phyloP scores from a whole-genome alignment of 352 stramenopile species.

The Phytophthora pinifolia region DNA sequence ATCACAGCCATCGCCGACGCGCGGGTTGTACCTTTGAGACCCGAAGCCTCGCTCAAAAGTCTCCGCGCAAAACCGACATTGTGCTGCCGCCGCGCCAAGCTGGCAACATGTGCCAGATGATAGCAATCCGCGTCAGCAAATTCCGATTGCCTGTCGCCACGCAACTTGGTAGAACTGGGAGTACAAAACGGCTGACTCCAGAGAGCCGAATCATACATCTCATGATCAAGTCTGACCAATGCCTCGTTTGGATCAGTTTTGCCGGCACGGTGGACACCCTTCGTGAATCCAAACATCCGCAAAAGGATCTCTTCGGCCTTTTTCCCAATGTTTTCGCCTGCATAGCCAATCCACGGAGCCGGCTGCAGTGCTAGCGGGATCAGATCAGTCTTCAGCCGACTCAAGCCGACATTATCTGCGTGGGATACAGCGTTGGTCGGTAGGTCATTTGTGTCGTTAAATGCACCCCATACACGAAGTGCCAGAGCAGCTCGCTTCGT shows the following conservation, averaged over 20 bases:
- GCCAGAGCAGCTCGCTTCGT: conserved; percentile 9
- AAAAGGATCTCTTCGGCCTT: conserved; percentile 35
- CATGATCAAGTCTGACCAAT: conserved; percentile 25
- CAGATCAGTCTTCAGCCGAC: conserved; percentile 22
- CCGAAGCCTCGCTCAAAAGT: conserved; percentile 36
- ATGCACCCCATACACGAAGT: conserved; percentile 32
- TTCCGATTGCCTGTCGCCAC: background rate
- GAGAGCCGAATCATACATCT: conserved; percentile 34
- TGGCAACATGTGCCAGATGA: conserved; percentile 37
- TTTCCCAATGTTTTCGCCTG: conserved; percentile 43
- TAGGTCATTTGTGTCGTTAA: conserved; percentile 14
- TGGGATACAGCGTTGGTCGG: background rate
- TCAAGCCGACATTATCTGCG: conserved; percentile 2
- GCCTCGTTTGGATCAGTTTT: background rate
- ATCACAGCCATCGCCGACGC: conserved; percentile 10
- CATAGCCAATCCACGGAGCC: conserved; percentile 27
- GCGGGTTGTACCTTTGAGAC: conserved; percentile 1
- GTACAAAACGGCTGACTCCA: conserved; percentile 37
- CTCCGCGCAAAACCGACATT: conserved; percentile 44
- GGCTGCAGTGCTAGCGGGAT: conserved; percentile 36
- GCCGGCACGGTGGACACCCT: background rate
- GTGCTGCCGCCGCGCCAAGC: conserved; percentile 52
- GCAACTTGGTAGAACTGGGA: background rate
- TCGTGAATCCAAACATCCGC: conserved; percentile 7
- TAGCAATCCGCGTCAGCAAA: conserved; percentile 17